Base-by-base conservation (phyloP, 2,329 filamentous ascomycete species). In the Nakataea oryzae region DNA sequence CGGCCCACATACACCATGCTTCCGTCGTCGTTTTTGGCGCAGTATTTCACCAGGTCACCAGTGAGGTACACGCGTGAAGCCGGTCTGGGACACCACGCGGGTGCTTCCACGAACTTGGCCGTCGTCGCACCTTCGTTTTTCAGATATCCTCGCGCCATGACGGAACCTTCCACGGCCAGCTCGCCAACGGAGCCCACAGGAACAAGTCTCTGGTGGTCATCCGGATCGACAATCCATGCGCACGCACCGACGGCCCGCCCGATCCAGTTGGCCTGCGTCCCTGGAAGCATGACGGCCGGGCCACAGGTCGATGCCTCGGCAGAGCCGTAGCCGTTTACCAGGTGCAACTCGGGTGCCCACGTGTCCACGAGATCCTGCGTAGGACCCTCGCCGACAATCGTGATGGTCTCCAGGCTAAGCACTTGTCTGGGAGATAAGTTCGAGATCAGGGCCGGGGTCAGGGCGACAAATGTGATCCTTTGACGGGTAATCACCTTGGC, bases 111-210 rank as follows among this genome's bases (percentile, higher is more conserved):
- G 69, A 91, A 97, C 0, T 92, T 95, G 71, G 96, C 91, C 60
- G 82, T 79, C n/a, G 87, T 96, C 3, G 93, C 91, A 69, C 89
- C 87, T 57, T 89, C 86, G 70, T 96, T 96, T 75, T 96, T 89
- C 60, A 96, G 76, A 68, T 97, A 97, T 0, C 93, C 93, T 0
- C 96, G 74, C 0, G 90, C 86, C 1, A 96, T 83, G 1, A 87
- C 86, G 0, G 91, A 92, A 0, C 85, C 85, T 71, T 91, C 89
- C 26, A 96, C 83, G 24, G 90, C 80, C 14, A 97, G 81, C 73
- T 97, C 93, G 50, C 93, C 93, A n/a, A 28, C 41, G 14, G 26
- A 29, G 3, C 47, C 59, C 50, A 60, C 50, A 8, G 59, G 59
- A 9, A 24, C 58, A 7, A 60, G 59, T 8, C 41, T 29, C 28